Evolutionary conservation across 768 basidiomycete genomes (phyloP).

Genomic region (Lentinula raphanica): DNA sequence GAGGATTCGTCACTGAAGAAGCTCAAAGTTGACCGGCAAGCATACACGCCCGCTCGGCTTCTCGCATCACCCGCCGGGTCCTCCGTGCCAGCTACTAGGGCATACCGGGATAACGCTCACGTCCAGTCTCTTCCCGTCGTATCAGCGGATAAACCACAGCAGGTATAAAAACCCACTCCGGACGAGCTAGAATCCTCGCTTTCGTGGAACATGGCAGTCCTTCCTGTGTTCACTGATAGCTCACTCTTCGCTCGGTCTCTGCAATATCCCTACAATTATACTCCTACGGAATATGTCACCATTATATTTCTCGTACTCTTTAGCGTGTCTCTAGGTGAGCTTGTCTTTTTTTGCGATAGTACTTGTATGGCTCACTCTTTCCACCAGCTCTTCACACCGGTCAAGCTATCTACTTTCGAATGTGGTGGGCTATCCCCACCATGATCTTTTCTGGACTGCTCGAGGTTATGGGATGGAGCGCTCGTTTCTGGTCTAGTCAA

Average conservation of each 20-base stretch:
- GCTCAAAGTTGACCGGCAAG: too few relatives aligned
- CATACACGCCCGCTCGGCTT: neutral
- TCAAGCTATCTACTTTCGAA: slow-evolving; percentile 37
- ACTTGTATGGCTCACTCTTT: neutral
- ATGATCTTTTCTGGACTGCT: slow-evolving; percentile 39
- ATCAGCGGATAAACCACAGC: neutral
- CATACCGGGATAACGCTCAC: too few relatives aligned
- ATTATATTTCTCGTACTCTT: slow-evolving; percentile 32
- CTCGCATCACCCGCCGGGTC: neutral
- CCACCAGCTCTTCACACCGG: slow-evolving; percentile 39
- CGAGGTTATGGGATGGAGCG: slow-evolving; percentile 55
- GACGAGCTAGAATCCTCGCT: neutral
- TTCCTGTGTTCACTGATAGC: neutral
- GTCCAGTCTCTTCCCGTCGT: neutral
- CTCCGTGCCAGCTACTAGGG: neutral
- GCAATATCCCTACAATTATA: slow-evolving; percentile 24
- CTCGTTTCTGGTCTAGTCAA: slow-evolving; percentile 46
- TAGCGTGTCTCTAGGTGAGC: slow-evolving; percentile 35
- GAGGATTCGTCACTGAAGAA: too few relatives aligned
- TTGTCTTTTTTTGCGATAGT: too few relatives aligned
- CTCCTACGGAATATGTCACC: slow-evolving; percentile 30
- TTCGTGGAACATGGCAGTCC: neutral
- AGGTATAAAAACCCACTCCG: neutral
- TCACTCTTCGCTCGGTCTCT: neutral
- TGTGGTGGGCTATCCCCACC: slow-evolving; percentile 53